Base-by-base conservation (phyloP, 495 filamentous ascomycete genomes). In the Podospora didyma region DNA sequence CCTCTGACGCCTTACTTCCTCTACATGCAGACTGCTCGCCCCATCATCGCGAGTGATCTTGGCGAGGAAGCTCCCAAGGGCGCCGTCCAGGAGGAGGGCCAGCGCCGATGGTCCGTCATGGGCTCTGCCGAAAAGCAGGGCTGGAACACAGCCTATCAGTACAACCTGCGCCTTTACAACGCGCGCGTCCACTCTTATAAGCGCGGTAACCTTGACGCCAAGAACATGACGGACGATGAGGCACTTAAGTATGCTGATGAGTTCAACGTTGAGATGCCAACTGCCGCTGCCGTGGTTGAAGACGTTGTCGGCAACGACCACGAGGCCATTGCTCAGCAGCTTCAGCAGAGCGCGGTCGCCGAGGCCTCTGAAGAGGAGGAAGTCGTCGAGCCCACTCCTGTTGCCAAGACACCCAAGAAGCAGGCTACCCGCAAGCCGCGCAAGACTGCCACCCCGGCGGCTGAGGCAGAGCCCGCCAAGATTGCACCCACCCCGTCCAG, bases 1-100 rank as follows among this genome's bases (percentile, higher is more conserved):
- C 90, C 94, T 20, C 69, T 96, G 59, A 97, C 94, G 17, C 91
- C 94, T 0, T 97, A 91, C 74, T 96, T 98, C 77, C 76, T 97
- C 34, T 97, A 89, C 76, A 90, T 94, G 78, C 85, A 94, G 63
- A 84, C 84, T 34, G 91, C 90, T 45, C 88, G 94, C 24, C 72
- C 80, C 19, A 82, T 83, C 64, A 92, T 97, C 59, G 85, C 85
- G 22, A 77, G 74, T 7, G 91, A 96, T 56, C 77, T 97, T 19
- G 89, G 87, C 12, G 65, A 79, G 2, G 76, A 82, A 35, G 82
- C 83, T 2, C 84, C 83, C 54, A 89, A 90, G 58, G 88, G 87
- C 61, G 87, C 93, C 48, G 86, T 96, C 16, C 81, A 88, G 58
- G 84, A 86, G 21, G 91, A 96, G 73, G 89, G 90, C 9, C 90